Evolutionary conservation across 1,284 basidiomycete genomes (phyloP).

Genomic region (Coniferiporia sulphurascens): DNA sequence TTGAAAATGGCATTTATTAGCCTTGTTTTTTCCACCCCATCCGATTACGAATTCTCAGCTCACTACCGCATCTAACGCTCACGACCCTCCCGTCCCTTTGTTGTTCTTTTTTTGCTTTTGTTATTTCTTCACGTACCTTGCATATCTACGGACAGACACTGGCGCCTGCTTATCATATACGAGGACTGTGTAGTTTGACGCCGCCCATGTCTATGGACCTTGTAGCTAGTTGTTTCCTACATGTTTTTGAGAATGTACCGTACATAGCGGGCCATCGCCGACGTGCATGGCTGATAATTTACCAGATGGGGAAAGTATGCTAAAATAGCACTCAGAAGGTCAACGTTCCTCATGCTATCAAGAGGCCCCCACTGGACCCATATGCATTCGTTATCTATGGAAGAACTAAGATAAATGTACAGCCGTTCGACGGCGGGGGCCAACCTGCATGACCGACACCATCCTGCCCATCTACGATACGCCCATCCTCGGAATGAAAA

Average conservation of each 20-base stretch:
- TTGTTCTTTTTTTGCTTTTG: background rate
- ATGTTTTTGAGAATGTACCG: background rate
- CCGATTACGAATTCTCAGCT: slow-evolving; percentile 2
- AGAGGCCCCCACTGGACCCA: no score
- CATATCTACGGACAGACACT: background rate
- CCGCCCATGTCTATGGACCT: background rate
- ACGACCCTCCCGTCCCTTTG: no score
- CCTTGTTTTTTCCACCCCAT: background rate
- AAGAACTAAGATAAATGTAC: no score
- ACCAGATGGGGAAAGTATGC: no score
- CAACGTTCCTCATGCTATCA: no score
- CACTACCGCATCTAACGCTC: background rate
- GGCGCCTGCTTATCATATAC: background rate
- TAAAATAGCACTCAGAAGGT: no score
- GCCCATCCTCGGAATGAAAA: slow-evolving; percentile 39
- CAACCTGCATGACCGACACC: background rate
- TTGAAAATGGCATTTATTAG: background rate
- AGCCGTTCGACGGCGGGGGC: no score
- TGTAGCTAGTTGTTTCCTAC: background rate
- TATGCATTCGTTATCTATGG: background rate
- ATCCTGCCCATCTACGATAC: slow-evolving; percentile 33
- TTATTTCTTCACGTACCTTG: background rate
- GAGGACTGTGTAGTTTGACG: background rate
- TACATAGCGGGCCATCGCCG: background rate
- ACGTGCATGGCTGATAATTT: background rate